phyloP scores from a whole-genome alignment of 805 yeast species.

The Novakomyces olei region DNA sequence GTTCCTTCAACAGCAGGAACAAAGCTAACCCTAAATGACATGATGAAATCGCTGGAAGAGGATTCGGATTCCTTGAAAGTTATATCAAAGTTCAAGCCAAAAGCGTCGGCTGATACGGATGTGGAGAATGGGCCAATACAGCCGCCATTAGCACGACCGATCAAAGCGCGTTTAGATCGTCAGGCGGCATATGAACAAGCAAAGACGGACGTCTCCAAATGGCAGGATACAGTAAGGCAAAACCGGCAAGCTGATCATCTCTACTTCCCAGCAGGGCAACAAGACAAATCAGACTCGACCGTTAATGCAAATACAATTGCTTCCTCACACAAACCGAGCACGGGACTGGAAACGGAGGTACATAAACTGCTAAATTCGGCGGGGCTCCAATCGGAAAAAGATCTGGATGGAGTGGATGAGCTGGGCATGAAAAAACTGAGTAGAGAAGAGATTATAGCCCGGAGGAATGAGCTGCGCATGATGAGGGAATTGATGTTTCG shows the following conservation, averaged over 20 bases:
- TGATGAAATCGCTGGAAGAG: constrained; percentile 41
- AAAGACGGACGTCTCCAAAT: constrained; percentile 62
- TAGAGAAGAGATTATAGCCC: constrained; percentile 51
- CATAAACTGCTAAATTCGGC: constrained; percentile 40
- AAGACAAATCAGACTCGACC: too few species aligned
- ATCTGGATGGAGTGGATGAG: constrained; percentile 70
- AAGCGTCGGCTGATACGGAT: constrained; percentile 9
- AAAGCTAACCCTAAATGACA: constrained; percentile 24
- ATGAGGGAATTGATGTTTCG: constrained; percentile 95
- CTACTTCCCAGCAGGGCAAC: constrained; percentile 39
- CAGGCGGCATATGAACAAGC: constrained; percentile 78
- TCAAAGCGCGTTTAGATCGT: constrained; percentile 69
- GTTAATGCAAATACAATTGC: constrained; percentile 21
- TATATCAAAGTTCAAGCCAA: constrained; percentile 16
- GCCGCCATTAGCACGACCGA: constrained; percentile 67
- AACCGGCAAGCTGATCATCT: constrained; percentile 72
- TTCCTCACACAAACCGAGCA: constrained; percentile 29
- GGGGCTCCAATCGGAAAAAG: constrained; percentile 44
- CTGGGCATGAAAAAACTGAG: constrained; percentile 62
- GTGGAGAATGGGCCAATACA: constrained; percentile 43
- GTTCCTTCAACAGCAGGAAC: constrained; percentile 16
- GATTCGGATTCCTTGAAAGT: constrained; percentile 26
- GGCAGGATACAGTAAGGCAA: constrained; percentile 65
- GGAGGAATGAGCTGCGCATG: constrained; percentile 62
- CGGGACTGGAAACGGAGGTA: constrained; percentile 45